Evolutionary conservation across 2,329 filamentous ascomycete genomes (phyloP).

Genomic region (Fulvia fulva): DNA sequence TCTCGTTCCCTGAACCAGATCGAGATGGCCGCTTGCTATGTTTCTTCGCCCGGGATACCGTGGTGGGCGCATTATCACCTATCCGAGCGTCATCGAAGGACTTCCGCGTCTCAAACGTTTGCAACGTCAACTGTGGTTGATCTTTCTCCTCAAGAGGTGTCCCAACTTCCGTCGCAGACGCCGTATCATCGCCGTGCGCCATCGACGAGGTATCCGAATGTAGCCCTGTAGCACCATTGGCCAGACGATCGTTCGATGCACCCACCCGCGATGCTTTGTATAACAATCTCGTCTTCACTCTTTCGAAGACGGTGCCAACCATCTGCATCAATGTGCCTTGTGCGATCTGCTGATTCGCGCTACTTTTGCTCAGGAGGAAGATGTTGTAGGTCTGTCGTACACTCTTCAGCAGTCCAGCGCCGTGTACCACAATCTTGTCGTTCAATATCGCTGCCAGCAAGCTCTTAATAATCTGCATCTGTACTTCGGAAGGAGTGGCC

Average conservation of each 20-base stretch:
- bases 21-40: slow-evolving; percentile 29
- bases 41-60: slow-evolving; percentile 57
- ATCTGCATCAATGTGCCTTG: slow-evolving; percentile 97
- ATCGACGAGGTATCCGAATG: slow-evolving; percentile 29
- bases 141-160: slow-evolving; percentile 44
- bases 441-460: slow-evolving; percentile 91
- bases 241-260: slow-evolving; percentile 42
- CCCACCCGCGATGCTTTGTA: slow-evolving; percentile 77
- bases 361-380: slow-evolving; percentile 90
- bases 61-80: slow-evolving; percentile 63
- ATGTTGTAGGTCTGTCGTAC: slow-evolving; percentile 99
- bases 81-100: slow-evolving; percentile 63
- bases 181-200: slow-evolving; percentile 25
- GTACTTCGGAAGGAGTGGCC: slow-evolving; percentile 83
- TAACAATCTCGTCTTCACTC: slow-evolving; percentile 80
- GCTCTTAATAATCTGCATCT: slow-evolving; percentile 97
- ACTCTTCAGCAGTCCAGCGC: slow-evolving; percentile 90
- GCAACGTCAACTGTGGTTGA: slow-evolving; percentile 59
- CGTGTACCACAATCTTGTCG: slow-evolving; percentile 98
- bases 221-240: slow-evolving; percentile 29
- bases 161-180: slow-evolving; percentile 34
- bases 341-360: slow-evolving; percentile 91
- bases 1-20: slow-evolving; percentile 44
- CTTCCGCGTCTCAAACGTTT: slow-evolving; percentile 66
- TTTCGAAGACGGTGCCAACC: slow-evolving; percentile 96